A percentile compares a stretch with the other conserved stretches of the same genome.
Evolutionary conservation across 805 yeast genomes (phyloP).

Genomic region (Komagataella pseudopastoris): DNA sequence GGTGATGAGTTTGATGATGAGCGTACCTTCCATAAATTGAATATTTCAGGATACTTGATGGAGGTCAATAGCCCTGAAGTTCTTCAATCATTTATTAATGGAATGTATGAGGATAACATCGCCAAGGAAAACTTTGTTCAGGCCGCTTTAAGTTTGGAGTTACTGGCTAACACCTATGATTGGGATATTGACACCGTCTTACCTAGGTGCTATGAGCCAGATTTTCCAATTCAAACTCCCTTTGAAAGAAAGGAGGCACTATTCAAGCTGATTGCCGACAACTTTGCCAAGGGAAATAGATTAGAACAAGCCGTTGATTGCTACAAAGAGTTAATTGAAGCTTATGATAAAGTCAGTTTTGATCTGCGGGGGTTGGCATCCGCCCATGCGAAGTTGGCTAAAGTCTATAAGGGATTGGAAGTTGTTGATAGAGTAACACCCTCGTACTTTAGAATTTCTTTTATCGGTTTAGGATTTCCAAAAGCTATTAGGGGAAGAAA

Average conservation of each 20-base stretch:
- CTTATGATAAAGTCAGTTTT: constrained; percentile 59
- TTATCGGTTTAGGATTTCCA: constrained; percentile 80
- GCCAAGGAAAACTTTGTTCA: constrained; percentile 54
- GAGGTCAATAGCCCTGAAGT: constrained; percentile 70
- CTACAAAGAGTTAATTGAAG: constrained; percentile 63
- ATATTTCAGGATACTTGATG: constrained; percentile 63
- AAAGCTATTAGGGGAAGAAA: constrained; percentile 58
- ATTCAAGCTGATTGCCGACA: constrained; percentile 54
- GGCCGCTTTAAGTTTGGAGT: constrained; percentile 71
- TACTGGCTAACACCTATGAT: constrained; percentile 60
- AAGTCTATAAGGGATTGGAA: constrained; percentile 54
- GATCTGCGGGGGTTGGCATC: constrained; percentile 65
- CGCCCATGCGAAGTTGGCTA: constrained; percentile 55
- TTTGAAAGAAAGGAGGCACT: constrained; percentile 72
- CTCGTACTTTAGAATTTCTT: constrained; percentile 66
- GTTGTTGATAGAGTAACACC: constrained; percentile 61
- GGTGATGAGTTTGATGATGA: constrained; percentile 83
- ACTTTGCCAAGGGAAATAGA: constrained; percentile 57
- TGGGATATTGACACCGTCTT: constrained; percentile 54
- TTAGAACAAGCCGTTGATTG: constrained; percentile 71
- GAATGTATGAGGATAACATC: constrained; percentile 54
- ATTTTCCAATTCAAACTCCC: constrained; percentile 66
- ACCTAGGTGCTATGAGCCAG: constrained; percentile 48
- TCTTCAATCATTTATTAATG: constrained; percentile 66
- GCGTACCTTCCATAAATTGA: constrained; percentile 65